Evolutionary conservation across 345 rosid species (phyloP).

Genomic region (Viola odorata): DNA sequence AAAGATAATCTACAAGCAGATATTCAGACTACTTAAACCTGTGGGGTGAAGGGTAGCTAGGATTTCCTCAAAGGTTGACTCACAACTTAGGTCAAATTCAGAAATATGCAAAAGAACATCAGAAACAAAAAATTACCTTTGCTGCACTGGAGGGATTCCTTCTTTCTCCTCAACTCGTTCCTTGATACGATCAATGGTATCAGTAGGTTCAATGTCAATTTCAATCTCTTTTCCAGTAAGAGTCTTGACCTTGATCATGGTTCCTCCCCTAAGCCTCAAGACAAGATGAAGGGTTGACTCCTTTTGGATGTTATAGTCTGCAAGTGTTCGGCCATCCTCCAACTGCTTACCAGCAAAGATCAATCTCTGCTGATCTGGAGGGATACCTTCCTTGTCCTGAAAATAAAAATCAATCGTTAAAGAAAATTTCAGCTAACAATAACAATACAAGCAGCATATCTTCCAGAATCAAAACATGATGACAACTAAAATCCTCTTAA

Average conservation of each 20-base stretch:
- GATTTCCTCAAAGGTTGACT: too few relatives aligned
- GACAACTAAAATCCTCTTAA: too few relatives aligned
- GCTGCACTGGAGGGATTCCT: conserved; percentile 98
- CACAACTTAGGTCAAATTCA: too few relatives aligned
- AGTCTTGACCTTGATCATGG: conserved; percentile 95
- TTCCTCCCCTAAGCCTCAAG: conserved; percentile 92
- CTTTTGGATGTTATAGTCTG: conserved; percentile 91
- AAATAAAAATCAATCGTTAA: background rate
- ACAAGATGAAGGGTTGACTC: conserved; percentile 95
- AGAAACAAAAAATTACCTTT: conserved; percentile 38
- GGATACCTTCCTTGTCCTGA: conserved; percentile 93
- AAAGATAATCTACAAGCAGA: background rate
- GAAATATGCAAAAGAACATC: background rate
- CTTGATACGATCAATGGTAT: conserved; percentile 92
- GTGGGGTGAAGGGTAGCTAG: too few relatives aligned
- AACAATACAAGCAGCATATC: too few relatives aligned
- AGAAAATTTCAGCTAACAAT: background rate
- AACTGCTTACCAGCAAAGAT: conserved; percentile 94
- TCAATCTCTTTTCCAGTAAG: conserved; percentile 95
- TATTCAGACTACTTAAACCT: too few relatives aligned
- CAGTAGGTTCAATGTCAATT: conserved; percentile 94
- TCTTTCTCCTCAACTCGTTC: conserved; percentile 96
- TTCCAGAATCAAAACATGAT: background rate
- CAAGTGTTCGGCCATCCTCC: conserved; percentile 92
- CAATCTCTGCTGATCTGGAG: conserved; percentile 91